phyloP scores from a whole-genome alignment of 2,329 filamentous ascomycete species.

The Ascosphaera aggregata region DNA sequence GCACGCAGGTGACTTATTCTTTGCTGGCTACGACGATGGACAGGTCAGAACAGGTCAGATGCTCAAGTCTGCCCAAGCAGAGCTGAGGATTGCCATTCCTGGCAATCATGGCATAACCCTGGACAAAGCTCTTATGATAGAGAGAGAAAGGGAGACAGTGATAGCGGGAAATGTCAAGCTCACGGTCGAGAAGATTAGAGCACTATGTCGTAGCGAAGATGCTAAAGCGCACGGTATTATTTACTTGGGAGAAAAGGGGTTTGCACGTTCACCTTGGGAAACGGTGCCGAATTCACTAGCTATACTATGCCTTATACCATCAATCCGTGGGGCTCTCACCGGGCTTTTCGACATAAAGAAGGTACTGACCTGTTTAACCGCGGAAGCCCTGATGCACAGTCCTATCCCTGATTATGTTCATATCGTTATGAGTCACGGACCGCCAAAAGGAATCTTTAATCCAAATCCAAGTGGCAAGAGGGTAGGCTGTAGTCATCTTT shows the following conservation, averaged over 20 bases:
- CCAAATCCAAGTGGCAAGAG: too few species aligned
- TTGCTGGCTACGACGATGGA: slow-evolving; percentile 23
- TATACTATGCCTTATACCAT: slow-evolving; percentile 28
- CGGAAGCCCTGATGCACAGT: slow-evolving; percentile 1
- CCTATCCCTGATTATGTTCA: too few species aligned
- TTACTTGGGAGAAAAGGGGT: slow-evolving; percentile 34
- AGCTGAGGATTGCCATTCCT: slow-evolving; percentile 37
- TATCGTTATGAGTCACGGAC: too few species aligned
- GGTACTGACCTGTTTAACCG: slow-evolving; percentile 29
- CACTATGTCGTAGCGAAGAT: slow-evolving; percentile 23
- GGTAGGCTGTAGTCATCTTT: too few species aligned
- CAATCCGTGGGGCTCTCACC: slow-evolving; percentile 31
- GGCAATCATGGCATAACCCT: slow-evolving; percentile 39
- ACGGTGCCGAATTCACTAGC: slow-evolving; percentile 26
- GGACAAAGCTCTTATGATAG: slow-evolving; percentile 25
- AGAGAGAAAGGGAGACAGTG: slow-evolving; percentile 11
- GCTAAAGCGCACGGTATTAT: slow-evolving; percentile 24
- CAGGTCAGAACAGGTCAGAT: slow-evolving; percentile 24
- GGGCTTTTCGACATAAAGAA: slow-evolving; percentile 31
- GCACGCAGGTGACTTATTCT: slow-evolving; percentile 36
- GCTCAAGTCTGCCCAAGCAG: slow-evolving; percentile 25
- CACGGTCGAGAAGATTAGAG: slow-evolving; percentile 13
- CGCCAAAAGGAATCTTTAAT: too few species aligned
- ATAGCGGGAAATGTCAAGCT: slow-evolving; percentile 6
- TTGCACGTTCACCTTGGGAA: slow-evolving; percentile 22